Evolutionary conservation across 2,329 filamentous ascomycete genomes (phyloP), one percentile per base, ranked within the genome.

Genomic region (Ceratocystis eucalypticola): DNA sequence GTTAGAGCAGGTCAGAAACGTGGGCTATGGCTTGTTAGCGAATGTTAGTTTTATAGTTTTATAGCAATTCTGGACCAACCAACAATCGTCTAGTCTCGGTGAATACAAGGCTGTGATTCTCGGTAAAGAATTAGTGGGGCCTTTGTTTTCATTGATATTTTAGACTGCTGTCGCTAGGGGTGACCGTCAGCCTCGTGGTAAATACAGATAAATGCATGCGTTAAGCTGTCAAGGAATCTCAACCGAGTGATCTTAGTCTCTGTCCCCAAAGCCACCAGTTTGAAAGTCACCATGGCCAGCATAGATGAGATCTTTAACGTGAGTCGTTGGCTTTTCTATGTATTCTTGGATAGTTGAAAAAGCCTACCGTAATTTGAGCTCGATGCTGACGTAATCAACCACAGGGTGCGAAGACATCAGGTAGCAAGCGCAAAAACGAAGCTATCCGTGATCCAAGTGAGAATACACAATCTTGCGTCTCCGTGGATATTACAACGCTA

Each of bases 401-500:
- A n/a, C 25, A 68, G 66, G 59, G 66, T 64, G 63, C 30, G 44
- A 53, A 41, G n/a, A 17, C 46, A n/a, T 65, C 53, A 10, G 64
- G 59, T 65, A 81, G 79, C 76, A 88, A 88, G 74, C 81, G 85
- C 71, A 88, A 86, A 74, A 76, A 85, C 65, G 84, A 87, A 68
- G 78, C 82, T 20, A 74, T 84, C 68, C 79, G 79, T 71, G 83
- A 88, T 74, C 84, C 84, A 69, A 85, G 84, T 88, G 73, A 70
- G 37, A 41, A 41, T 15, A 41, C 37, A 41, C 10, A 15, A 12
- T 41, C 12, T 41, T 41, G 10, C 12, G 12, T 3, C 37, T 15
- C 1, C 12, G 37, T 41, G 37, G 10, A 1, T 41, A 41, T 4
- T 15, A 41, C 3, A 12, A 41, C 3, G 37, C 10, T 3, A 4